A percentile compares a stretch with the other conserved stretches of the same genome.
Evolutionary conservation across 805 yeast genomes (phyloP).

Genomic region (Suhomyces sp.): DNA sequence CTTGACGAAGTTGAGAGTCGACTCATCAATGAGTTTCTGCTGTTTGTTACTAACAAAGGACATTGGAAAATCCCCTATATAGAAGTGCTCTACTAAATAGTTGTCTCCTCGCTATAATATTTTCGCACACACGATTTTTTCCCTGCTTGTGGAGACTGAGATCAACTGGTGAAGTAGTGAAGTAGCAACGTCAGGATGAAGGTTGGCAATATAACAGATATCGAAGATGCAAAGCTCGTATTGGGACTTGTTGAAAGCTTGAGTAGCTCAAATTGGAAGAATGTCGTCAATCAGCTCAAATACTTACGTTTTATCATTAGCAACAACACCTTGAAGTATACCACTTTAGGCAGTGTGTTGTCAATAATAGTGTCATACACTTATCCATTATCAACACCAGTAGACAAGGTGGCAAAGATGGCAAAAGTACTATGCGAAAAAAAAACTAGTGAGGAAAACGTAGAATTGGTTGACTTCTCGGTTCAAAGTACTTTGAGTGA

Average conservation of each 20-base stretch:
- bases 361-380: background rate
- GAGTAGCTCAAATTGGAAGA: too few relatives aligned
- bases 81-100: too few relatives aligned
- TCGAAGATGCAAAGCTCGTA: background rate
- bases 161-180: background rate
- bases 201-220: background rate
- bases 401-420: background rate
- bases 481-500: background rate
- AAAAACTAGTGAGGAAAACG: background rate
- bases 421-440: background rate
- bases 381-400: background rate
- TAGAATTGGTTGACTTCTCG: background rate
- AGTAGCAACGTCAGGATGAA: background rate
- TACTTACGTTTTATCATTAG: background rate
- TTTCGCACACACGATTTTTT: too few relatives aligned
- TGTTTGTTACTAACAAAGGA: conserved; percentile 30
- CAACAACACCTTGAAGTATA: background rate
- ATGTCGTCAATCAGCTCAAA: background rate
- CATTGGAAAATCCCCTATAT: conserved; percentile 13
- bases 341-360: background rate
- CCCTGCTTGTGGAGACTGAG: too few relatives aligned
- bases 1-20: conserved; percentile 26
- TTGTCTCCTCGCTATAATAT: too few relatives aligned
- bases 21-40: conserved; percentile 31
- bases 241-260: background rate